A percentile compares a stretch with the other conserved stretches of the same genome.
phyloP scores from a whole-genome alignment of 177 flowering plant genomes.

The Vitis hybrid region DNA sequence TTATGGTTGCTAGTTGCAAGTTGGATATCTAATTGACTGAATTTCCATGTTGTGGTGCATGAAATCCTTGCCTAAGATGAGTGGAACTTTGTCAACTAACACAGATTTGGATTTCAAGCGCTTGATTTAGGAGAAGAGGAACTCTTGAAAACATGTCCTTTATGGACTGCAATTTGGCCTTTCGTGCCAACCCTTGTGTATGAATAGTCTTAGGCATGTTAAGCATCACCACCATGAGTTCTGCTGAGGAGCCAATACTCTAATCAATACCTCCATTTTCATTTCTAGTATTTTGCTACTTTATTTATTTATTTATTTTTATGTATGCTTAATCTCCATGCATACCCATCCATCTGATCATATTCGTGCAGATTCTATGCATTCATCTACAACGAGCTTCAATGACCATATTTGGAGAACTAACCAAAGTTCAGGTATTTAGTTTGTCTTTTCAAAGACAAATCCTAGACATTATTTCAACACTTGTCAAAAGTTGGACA shows the following conservation, averaged over 20 bases:
- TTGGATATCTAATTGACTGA: no score
- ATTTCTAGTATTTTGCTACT: no score
- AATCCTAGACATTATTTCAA: no score
- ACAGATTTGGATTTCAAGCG: background rate
- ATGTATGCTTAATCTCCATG: background rate
- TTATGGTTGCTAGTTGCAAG: no score
- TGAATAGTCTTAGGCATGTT: no score
- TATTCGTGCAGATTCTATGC: slow-evolving; percentile 70
- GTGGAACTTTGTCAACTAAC: background rate
- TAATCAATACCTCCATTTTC: no score
- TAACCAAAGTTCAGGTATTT: slow-evolving; percentile 67
- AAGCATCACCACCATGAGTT: no score
- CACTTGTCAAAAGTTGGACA: no score
- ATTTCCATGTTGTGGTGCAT: background rate
- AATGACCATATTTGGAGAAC: slow-evolving; percentile 51
- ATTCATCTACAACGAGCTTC: slow-evolving; percentile 83
- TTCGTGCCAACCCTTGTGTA: background rate
- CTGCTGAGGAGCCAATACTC: no score
- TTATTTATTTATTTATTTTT: no score
- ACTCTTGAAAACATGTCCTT: background rate
- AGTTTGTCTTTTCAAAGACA: no score
- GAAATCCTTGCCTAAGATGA: background rate
- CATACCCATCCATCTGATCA: slow-evolving; percentile 10
- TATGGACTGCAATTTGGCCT: background rate
- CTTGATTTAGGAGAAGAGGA: background rate